A percentile compares a stretch with the other conserved stretches of the same genome.
phyloP scores from a whole-genome alignment of 805 yeast genomes.

The Schwanniomyces pseudopolymorphus region DNA sequence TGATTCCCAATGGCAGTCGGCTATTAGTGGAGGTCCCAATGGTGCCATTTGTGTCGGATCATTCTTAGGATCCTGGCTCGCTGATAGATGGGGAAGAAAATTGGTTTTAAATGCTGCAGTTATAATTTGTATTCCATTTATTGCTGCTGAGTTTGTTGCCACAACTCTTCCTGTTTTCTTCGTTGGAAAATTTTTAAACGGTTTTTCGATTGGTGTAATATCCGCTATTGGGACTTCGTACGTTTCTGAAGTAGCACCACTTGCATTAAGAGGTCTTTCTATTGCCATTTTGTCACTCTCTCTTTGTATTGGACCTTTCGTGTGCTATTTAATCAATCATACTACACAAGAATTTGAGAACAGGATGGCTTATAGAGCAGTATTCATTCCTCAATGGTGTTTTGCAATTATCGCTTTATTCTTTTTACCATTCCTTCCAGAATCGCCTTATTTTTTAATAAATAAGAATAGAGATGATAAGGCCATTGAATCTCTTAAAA shows the following conservation, averaged over 20 bases:
- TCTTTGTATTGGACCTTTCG: conserved; percentile 9
- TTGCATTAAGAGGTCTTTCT: conserved; percentile 8
- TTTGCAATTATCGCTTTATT: conserved; percentile 4
- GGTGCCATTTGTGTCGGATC: conserved; percentile 3
- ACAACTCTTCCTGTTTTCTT: conserved; percentile 5
- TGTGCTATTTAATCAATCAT: conserved; percentile 7
- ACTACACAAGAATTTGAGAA: background rate
- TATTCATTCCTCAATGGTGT: conserved; percentile 8
- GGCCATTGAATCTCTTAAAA: conserved; percentile 23
- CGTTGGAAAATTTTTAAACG: conserved; percentile 8
- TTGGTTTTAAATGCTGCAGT: conserved; percentile 2
- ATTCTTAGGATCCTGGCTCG: conserved; percentile 5
- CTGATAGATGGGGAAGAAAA: conserved; percentile 6
- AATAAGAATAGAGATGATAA: conserved; percentile 25
- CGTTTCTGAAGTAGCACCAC: conserved; percentile 7
- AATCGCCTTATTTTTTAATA: conserved; percentile 42
- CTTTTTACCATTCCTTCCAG: conserved; percentile 35
- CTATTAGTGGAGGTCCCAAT: conserved; percentile 5
- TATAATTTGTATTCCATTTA: conserved; percentile 2
- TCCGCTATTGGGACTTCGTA: conserved; percentile 5
- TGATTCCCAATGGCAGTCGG: conserved; percentile 6
- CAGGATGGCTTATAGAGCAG: conserved; percentile 7
- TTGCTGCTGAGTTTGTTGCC: conserved; percentile 7
- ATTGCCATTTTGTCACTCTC: conserved; percentile 5
- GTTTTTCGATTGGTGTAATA: conserved; percentile 7